Conservation (phyloP, 2,329 filamentous ascomycete genomes). For the Mycosphaerella sp. region DNA sequence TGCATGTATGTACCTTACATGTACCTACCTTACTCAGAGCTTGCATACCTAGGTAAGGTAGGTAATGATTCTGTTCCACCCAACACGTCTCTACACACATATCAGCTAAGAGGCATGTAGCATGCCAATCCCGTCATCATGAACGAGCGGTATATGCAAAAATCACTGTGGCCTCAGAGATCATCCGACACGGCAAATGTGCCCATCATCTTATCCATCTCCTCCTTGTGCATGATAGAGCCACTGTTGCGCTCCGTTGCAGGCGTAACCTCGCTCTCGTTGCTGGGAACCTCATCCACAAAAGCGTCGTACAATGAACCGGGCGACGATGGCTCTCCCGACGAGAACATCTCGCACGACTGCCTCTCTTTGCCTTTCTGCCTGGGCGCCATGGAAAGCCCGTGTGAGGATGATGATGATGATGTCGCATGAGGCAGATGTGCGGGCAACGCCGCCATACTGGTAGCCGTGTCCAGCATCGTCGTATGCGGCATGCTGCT, state of each 20-base stretch:
- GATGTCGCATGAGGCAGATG: not conserved
- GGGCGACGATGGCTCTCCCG: not conserved
- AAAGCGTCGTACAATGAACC: not conserved
- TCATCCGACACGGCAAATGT: not conserved
- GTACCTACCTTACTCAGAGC: no score
- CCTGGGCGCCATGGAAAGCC: not conserved
- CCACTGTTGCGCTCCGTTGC: not conserved
- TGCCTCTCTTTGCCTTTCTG: not conserved
- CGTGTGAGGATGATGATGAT: not conserved
- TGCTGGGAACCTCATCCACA: not conserved
- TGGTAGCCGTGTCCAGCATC: slow-evolving; percentile 6
- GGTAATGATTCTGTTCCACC: no score
- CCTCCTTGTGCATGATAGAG: not conserved
- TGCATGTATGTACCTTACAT: no score
- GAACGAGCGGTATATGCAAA: not conserved
- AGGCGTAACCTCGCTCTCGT: not conserved
- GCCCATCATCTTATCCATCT: not conserved
- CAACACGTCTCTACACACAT: no score
- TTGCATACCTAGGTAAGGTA: no score
- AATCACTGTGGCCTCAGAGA: not conserved
- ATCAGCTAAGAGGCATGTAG: no score
- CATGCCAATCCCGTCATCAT: no score
- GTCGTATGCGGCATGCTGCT: not conserved
- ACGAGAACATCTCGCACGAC: not conserved
- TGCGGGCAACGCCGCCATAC: slow-evolving; percentile 1